phyloP scores from a whole-genome alignment of 768 basidiomycete genomes.

The Pleurotus ostreatus region DNA sequence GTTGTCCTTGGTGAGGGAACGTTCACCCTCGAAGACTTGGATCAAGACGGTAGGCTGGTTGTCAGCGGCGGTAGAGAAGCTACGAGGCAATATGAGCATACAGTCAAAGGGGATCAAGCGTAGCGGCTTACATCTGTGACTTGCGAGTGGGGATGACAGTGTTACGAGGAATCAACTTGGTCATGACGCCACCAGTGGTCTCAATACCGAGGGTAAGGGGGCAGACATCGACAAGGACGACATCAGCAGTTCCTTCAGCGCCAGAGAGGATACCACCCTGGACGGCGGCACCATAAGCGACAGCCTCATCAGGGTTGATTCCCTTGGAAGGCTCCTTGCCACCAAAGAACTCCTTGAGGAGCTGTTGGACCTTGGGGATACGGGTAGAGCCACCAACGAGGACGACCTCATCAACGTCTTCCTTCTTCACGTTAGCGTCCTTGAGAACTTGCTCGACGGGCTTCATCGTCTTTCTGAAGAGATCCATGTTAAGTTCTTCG shows the following conservation, averaged over 20 bases:
- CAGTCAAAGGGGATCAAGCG: background rate
- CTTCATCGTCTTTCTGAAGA: conserved; percentile 99
- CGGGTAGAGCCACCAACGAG: conserved; percentile 98
- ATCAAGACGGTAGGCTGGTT: conserved; percentile 95
- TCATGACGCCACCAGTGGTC: conserved; percentile 97
- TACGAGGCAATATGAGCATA: conserved; percentile 24
- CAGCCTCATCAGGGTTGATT: conserved; percentile 99
- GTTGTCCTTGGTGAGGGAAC: conserved; percentile 97
- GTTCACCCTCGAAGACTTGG: conserved; percentile 97
- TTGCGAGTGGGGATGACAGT: conserved; percentile 98
- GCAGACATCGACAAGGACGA: conserved; percentile 95
- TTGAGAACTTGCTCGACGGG: conserved; percentile 98
- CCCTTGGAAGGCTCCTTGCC: conserved; percentile 97
- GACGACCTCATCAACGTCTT: conserved; percentile 88
- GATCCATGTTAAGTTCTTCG: conserved; percentile 97
- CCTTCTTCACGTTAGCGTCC: conserved; percentile 98
- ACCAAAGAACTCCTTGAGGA: conserved; percentile 95
- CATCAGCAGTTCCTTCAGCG: conserved; percentile 83
- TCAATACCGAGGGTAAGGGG: conserved; percentile 98
- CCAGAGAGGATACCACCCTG: conserved; percentile 98
- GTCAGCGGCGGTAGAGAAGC: conserved; percentile 81
- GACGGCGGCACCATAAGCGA: conserved; percentile 97
- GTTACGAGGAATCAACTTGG: conserved; percentile 95
- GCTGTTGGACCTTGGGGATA: conserved; percentile 99
- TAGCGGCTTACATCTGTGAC: conserved; percentile 72